Conservation (phyloP, 129 eudicot species). For the Ambrosia trifida region DNA sequence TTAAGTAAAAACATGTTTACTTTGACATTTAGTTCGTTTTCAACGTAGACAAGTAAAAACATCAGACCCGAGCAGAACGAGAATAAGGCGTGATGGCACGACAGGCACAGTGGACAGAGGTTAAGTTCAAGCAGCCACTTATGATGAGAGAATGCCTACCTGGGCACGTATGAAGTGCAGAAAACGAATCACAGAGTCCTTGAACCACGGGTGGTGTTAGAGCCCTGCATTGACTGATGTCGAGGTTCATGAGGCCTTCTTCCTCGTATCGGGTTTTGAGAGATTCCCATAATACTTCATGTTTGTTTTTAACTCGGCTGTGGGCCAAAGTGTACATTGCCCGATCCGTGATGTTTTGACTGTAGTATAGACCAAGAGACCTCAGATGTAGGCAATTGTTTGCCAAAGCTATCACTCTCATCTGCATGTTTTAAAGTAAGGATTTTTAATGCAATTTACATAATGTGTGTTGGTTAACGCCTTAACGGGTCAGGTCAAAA, state of each 20-base stretch:
- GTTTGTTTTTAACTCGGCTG: slow-evolving; percentile 76
- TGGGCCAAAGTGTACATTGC: slow-evolving; percentile 93
- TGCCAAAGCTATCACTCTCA: too few relatives aligned
- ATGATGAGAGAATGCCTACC: slow-evolving; percentile 91
- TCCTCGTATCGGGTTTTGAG: slow-evolving; percentile 54
- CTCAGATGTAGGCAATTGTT: too few relatives aligned
- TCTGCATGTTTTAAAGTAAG: too few relatives aligned
- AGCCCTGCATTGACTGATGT: slow-evolving; percentile 96
- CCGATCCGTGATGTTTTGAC: slow-evolving; percentile 80
- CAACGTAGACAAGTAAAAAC: too few relatives aligned
- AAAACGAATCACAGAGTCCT: slow-evolving; percentile 78
- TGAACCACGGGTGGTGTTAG: slow-evolving; percentile 96
- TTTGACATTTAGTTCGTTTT: too few relatives aligned
- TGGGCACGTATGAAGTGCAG: slow-evolving; percentile 88
- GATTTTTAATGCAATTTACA: too few relatives aligned
- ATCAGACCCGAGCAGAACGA: too few relatives aligned
- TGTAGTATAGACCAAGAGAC: slow-evolving; percentile 49
- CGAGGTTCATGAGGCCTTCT: slow-evolving; percentile 80
- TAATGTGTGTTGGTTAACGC: too few relatives aligned
- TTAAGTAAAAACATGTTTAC: too few relatives aligned
- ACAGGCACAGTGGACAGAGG: slow-evolving; percentile 94
- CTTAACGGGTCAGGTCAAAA: too few relatives aligned
- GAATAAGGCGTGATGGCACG: too few relatives aligned
- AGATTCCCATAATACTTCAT: slow-evolving; percentile 56
- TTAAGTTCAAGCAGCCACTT: slow-evolving; percentile 85